Evolutionary conservation across 2,329 filamentous ascomycete species (phyloP).

Genomic region (Stagonosporopsis chrysanthemi): DNA sequence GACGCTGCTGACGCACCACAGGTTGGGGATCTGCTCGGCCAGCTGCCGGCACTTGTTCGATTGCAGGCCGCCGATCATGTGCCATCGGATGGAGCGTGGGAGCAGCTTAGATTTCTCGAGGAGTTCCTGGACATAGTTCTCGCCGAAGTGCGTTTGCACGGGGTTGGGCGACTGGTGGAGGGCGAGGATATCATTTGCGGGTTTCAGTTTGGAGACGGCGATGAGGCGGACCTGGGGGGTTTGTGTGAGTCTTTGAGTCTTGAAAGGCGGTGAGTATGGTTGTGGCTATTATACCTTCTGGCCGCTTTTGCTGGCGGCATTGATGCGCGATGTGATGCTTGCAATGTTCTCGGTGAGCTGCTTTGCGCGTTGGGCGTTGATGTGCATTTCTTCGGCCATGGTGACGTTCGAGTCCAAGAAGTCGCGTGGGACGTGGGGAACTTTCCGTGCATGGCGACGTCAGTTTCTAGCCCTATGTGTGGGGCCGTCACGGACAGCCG

Average conservation of each 20-base stretch:
- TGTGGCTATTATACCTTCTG: constrained; percentile 36
- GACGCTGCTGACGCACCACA: constrained; percentile 91
- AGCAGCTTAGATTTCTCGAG: constrained; percentile 83
- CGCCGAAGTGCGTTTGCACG: constrained; percentile 81
- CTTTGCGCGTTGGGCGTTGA: constrained; percentile 55
- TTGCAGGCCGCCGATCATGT: constrained; percentile 95
- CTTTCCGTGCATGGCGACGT: constrained; percentile 22
- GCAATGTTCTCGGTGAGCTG: constrained; percentile 56
- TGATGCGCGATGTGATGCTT: constrained; percentile 52
- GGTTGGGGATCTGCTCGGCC: constrained; percentile 81
- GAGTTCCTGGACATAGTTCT: constrained; percentile 89
- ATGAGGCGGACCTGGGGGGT: constrained; percentile 76
- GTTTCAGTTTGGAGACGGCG: constrained; percentile 96
- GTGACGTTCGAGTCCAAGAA: constrained; percentile 17
- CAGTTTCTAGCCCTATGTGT: constrained; percentile 27
- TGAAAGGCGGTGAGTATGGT: background rate
- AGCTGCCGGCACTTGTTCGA: constrained; percentile 91
- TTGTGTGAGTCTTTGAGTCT: background rate
- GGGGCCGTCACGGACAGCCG: background rate
- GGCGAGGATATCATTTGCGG: constrained; percentile 86
- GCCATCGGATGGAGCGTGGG: constrained; percentile 82
- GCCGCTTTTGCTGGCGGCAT: constrained; percentile 45
- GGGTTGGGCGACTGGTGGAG: constrained; percentile 67
- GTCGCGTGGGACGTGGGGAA: constrained; percentile 22
- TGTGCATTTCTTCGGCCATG: constrained; percentile 50